Percentiles rank a stretch among this genome's conserved stretches.
These are phyloP conservation scores for Solanum verrucosum DNA, from an alignment of 257 asterid genomes.

Conservation along the genomic window DNA sequence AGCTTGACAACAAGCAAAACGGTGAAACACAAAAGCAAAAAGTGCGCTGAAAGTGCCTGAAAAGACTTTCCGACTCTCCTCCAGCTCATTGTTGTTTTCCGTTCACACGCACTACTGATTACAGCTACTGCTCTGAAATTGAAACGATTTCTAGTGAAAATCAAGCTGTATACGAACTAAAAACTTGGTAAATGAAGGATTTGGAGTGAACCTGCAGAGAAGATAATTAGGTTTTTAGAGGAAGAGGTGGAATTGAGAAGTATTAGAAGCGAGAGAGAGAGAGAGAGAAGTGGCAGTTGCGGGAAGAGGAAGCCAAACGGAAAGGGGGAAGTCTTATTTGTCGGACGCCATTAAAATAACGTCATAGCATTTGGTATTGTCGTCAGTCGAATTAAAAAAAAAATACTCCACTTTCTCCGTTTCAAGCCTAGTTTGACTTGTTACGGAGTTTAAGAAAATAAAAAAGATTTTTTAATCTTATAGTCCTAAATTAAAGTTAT, in stretches of 20 bases:
- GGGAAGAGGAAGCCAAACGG: neutral
- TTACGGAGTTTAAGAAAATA: fast-evolving
- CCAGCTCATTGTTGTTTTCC: conserved; percentile 65
- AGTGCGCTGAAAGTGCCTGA: conserved; percentile 78
- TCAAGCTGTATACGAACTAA: neutral
- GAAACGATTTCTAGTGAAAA: neutral
- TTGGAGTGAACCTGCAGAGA: neutral
- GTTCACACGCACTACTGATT: neutral
- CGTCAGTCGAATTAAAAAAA: neutral
- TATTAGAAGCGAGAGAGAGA: neutral
- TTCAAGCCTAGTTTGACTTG: no score
- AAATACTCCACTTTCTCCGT: no score
- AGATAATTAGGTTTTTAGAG: neutral
- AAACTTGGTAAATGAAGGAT: neutral
- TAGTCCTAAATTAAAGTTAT: no score
- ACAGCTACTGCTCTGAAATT: neutral
- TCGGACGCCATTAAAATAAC: neutral
- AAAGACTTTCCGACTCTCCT: conserved; percentile 77
- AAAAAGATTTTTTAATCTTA: fast-evolving
- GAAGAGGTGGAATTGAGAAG: neutral
- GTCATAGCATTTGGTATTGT: neutral
- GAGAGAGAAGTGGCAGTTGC: neutral
- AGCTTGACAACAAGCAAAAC: conserved; percentile 76
- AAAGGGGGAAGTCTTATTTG: neutral
- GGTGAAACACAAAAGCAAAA: conserved; percentile 59